Evolutionary conservation across 2,329 filamentous ascomycete species (phyloP), one percentile per base, ranked within the genome.

Genomic region (Alternaria metachromatica): DNA sequence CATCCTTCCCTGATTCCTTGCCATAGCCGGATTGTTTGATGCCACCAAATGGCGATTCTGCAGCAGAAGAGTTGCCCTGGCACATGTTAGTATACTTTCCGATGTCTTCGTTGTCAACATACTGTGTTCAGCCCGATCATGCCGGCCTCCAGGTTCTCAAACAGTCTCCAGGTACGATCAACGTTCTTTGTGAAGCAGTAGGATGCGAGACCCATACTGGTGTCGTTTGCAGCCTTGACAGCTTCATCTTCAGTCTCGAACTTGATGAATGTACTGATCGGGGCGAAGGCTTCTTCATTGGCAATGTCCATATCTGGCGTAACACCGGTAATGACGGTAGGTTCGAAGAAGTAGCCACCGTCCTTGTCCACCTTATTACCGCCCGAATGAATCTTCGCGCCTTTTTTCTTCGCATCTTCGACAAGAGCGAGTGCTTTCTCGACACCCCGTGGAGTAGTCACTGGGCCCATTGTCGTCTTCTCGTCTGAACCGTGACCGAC

Each of bases 141-240:
- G 4, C 89, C 89, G 5, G 89, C 89, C 74, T 91, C 88, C 33
- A 92, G 76, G 67, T 87, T 89, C 82, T 92, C 89, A 60, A 91
- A 80, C 73, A 91, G 79, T 62, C 89, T 82, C 87, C 89, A 90
- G 55, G 87, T 83, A 0, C 89, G 87, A 72, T 90, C 88, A 6
- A 91, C 80, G 70, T 90, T 87, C 80, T 89, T 90, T 1, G 89
- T 91, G 78, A 91, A 91, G 64, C 87, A 87, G 71, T 91, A 91
- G 43, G 87, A 89, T 8, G 89, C 89, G 64, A 90, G 77, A 5
- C 89, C 89, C 85, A 90, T 88, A 61, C 82, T 83, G 45, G 87
- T 89, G 53, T 87, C 84, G 66, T 90, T 91, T 2, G 89, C 88
- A 41, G 80, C 75, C 59, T 83, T 78, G 4, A 91, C 86, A 6